Conservation (phyloP, 2,329 filamentous ascomycete species). For the Colletotrichum lupini region DNA sequence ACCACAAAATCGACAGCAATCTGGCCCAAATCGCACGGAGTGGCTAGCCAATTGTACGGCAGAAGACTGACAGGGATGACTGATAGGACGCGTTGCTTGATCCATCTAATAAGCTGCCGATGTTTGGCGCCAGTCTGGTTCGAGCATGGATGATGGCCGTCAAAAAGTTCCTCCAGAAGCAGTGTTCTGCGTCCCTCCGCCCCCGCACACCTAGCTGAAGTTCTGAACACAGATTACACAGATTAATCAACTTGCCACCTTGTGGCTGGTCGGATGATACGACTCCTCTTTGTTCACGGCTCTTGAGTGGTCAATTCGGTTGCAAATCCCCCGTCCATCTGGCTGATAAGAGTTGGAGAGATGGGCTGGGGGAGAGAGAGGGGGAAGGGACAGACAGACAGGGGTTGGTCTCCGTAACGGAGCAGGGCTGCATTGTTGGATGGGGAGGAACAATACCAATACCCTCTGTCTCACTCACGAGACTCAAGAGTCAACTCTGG, state of each 20-base stretch:
- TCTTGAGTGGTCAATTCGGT: constrained; percentile 9
- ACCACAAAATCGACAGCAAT: constrained; percentile 1
- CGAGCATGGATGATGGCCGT: not conserved
- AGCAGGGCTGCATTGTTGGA: not conserved
- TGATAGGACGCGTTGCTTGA: constrained; percentile 11
- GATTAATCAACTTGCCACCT: constrained; percentile 24
- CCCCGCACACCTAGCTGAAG: not conserved
- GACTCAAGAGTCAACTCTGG: not conserved
- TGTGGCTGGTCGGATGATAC: constrained; percentile 14
- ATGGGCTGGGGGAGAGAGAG: not conserved
- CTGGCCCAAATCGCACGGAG: not conserved
- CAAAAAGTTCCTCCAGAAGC: constrained; percentile 29
- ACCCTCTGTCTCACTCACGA: not conserved
- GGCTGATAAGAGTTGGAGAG: constrained; percentile 13
- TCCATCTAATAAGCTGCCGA: constrained; percentile 28
- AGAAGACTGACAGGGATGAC: not conserved
- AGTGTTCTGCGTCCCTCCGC: not conserved
- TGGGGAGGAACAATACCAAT: not conserved
- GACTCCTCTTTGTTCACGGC: not conserved
- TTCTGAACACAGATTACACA: not conserved
- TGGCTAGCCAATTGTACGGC: constrained; percentile 1
- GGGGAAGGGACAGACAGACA: not conserved
- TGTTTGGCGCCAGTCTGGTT: not conserved
- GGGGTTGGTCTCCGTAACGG: not conserved
- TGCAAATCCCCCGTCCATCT: not conserved